Conservation (phyloP, 208 protist species). For the Trypanosoma lewisi region DNA sequence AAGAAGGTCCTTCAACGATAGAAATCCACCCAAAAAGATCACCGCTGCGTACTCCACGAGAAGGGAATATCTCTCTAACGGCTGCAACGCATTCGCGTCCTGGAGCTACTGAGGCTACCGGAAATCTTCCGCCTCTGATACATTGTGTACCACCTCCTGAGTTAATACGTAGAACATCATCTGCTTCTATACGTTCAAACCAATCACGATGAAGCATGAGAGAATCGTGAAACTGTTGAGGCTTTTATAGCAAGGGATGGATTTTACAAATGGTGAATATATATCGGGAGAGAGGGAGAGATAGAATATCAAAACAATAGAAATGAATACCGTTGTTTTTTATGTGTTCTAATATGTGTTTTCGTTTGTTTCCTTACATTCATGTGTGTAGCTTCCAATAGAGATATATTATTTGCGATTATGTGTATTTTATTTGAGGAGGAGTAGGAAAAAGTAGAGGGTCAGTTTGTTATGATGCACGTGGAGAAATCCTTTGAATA, state of each 20-base stretch:
- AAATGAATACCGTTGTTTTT: too few relatives aligned
- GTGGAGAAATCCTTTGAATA: too few relatives aligned
- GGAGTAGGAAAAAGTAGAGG: too few relatives aligned
- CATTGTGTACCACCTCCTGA: neutral
- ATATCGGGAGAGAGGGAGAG: neutral
- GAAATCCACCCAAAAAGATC: neutral
- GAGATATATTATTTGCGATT: constrained; percentile 14
- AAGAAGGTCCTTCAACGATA: neutral
- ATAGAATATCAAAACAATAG: too few relatives aligned
- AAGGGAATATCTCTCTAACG: neutral
- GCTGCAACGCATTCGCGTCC: neutral
- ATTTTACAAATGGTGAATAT: neutral
- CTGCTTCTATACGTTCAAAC: too few relatives aligned
- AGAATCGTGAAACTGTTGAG: neutral
- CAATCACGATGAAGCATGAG: neutral
- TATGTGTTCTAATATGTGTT: neutral
- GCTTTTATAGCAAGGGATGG: neutral
- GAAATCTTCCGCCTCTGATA: neutral
- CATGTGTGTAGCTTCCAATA: constrained; percentile 19
- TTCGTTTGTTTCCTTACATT: neutral
- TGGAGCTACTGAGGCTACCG: neutral
- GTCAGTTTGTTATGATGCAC: too few relatives aligned
- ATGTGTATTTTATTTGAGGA: constrained; percentile 9
- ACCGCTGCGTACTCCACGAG: neutral
- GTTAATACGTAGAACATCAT: too few relatives aligned